phyloP scores from a whole-genome alignment of 192 early-diverging fungal genomes.

The Coemansia sp. region DNA sequence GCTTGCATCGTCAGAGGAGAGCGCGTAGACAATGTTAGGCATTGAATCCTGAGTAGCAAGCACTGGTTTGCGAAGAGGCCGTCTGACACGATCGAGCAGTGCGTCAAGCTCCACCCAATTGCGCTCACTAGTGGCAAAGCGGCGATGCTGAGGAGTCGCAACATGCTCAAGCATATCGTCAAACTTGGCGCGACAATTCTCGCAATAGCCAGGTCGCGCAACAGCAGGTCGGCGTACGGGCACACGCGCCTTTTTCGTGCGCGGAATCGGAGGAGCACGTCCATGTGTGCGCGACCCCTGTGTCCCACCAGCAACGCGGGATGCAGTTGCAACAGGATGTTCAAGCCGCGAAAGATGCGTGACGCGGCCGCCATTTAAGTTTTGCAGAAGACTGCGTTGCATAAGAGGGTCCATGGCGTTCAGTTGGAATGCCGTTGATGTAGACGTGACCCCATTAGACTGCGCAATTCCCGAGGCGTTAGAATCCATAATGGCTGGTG shows the following conservation, averaged over 20 bases:
- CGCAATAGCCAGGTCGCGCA: conserved; percentile 51
- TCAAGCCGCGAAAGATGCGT: conserved; percentile 46
- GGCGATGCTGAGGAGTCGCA: conserved; percentile 36
- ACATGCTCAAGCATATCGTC: conserved; percentile 53
- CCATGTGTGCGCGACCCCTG: conserved; percentile 13
- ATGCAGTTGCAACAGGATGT: conserved; percentile 24
- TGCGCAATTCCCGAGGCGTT: conserved; percentile 50
- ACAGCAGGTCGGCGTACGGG: conserved; percentile 35
- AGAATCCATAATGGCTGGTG: conserved; percentile 37
- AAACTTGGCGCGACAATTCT: conserved; percentile 55
- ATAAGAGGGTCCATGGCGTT: conserved; percentile 31
- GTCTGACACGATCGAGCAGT: conserved; percentile 30
- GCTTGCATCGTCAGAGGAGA: conserved; percentile 39
- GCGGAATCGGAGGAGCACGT: conserved; percentile 32
- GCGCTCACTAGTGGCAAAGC: conserved; percentile 46
- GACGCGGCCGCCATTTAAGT: conserved; percentile 50
- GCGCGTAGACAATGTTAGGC: conserved; percentile 14
- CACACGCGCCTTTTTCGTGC: conserved; percentile 39
- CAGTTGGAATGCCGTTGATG: conserved; percentile 45
- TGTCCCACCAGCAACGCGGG: background rate
- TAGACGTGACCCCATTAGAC: conserved; percentile 37
- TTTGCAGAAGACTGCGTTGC: conserved; percentile 48
- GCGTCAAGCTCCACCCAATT: conserved; percentile 53
- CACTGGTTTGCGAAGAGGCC: conserved; percentile 30
- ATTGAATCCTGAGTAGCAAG: background rate